Evolutionary conservation across 164 flowering plant species (phyloP), one percentile per base, ranked within the genome.

Genomic region (Nymphaea colorata): DNA sequence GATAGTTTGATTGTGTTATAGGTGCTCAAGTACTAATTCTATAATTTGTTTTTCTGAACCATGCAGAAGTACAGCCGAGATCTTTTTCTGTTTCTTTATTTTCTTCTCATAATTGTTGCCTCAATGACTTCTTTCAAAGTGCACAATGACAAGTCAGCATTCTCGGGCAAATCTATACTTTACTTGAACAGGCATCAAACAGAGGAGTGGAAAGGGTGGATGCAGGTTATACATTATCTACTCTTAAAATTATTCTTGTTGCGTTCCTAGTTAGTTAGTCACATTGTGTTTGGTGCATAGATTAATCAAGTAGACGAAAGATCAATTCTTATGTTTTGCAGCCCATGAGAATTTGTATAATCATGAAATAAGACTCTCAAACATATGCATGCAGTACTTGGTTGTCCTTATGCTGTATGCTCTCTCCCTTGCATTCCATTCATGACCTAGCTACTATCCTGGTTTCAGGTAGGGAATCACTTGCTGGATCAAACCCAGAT

Each of bases 121-220:
- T 83, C 84, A 10, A 86, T 87, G 92, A 90, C 99, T 68, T 91
- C 99, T 69, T 75, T 91, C 70, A 91, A 88, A 83, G 90, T 90
- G 81, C 98, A 91, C 71, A 75, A 70, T 72, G 99, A 94, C 74
- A 84, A 84, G 73, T 94, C 99, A 70, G 82, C 93, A 64, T 88
- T 91, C 72, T 87, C 96, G 55, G 96, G 96, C 59, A 91, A 87
- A 79, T 63, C 91, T 41, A 68, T 88, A 69, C 87, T 87, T 42
- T 94, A 88, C 73, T 91, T 94, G 64, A 94, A 92, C 77, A 86
- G 99, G 60, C 96, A 94, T 81, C 98, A 94, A 79, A 93, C 98
- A 70, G 99, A 94, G 75, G 99, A 94, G 74, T 94, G 99, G 99
- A 94, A 86, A 82, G 99, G 99, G 77, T 91, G 91, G 95, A 94